Conservation (phyloP, 1,284 basidiomycete genomes). For the Malassezia sp. region DNA sequence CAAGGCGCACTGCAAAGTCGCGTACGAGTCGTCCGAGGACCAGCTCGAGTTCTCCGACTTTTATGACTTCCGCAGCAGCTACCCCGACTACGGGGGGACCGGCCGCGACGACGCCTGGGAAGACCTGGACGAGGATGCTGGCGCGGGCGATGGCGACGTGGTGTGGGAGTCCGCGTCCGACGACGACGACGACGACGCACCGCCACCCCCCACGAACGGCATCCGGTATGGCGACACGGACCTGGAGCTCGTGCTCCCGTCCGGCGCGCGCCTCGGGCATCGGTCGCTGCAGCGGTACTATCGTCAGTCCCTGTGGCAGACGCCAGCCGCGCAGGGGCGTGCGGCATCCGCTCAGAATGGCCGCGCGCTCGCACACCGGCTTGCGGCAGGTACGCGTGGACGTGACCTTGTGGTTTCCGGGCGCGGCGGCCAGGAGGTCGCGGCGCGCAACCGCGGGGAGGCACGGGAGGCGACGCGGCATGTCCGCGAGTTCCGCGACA, state of each 20-base stretch:
- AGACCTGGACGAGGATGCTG: slow-evolving; percentile 24
- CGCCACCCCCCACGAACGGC: slow-evolving; percentile 2
- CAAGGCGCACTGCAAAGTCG: slow-evolving; percentile 75
- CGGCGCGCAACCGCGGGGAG: slow-evolving; percentile 70
- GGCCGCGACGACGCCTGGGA: slow-evolving; percentile 42
- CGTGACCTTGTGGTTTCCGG: slow-evolving; percentile 25
- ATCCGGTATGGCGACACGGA: slow-evolving; percentile 48
- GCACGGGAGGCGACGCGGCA: slow-evolving; percentile 83
- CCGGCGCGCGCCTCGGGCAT: slow-evolving; percentile 82
- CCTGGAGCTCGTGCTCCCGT: slow-evolving; percentile 86
- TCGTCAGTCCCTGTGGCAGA: slow-evolving; percentile 53
- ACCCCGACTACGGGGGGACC: slow-evolving; percentile 52
- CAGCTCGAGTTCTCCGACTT: slow-evolving; percentile 79
- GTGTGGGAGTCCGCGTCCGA: slow-evolving; percentile 16
- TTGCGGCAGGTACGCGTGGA: slow-evolving; percentile 22
- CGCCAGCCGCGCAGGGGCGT: slow-evolving; percentile 18
- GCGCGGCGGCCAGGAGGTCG: slow-evolving; percentile 30
- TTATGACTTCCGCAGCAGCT: slow-evolving; percentile 79
- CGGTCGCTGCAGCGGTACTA: slow-evolving; percentile 78
- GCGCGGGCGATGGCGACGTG: slow-evolving; percentile 18
- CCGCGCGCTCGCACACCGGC: slow-evolving; percentile 27
- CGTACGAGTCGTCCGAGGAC: slow-evolving; percentile 71
- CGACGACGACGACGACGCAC: slow-evolving; percentile 18
- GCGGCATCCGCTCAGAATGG: slow-evolving; percentile 11
- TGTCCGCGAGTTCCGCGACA: slow-evolving; percentile 72